Evolutionary conservation across 2,329 filamentous ascomycete species (phyloP), one percentile per base, ranked within the genome.

Genomic region (Teratosphaeria gauchensis): DNA sequence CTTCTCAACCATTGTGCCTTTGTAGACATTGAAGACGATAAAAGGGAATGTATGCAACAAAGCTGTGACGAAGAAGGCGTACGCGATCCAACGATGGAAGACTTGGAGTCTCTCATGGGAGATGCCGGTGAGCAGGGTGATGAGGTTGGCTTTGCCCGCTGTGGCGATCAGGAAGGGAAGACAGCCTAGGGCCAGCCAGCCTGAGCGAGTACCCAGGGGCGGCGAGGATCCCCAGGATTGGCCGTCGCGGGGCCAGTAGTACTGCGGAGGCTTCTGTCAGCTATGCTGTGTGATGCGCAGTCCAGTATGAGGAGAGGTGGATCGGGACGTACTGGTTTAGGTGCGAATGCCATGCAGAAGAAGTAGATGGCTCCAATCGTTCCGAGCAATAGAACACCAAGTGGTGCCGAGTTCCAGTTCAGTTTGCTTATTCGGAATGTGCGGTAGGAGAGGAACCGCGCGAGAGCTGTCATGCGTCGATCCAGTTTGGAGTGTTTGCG

Each of bases 31-130:
- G 61, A 76, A 80, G 0, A 84, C 71, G 58, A 85, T 78, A 63
- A 83, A 85, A 0, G 82, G 82, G 55, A 84, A 84, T 0, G 82
- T 84, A 64, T 85, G 82, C 5, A 84, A 63, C 3, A 85, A 70
- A 0, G 81, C 80, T 0, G 84, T 72, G 19, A 79, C 72, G 58
- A 84, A 82, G 73, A 84, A 82, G 33, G 79, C 80, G 68, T 80
- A 82, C 52, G 76, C 75, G 3, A 77, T 73, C 79, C 79, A 82
- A 54, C 76, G 75, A 64, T 84, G 81, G 65, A 80, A 82, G n/a
- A 81, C 68, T 58, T 83, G 80, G 1, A 85, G 74, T 58, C 78
- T 80, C 64, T 85, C 83, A 59, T 84, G 81, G 0, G 80, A 77
- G 11, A 84, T 73, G 0, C 82, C 82, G 0, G 82, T 84, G 8